Base-by-base conservation (phyloP, 2,329 filamentous ascomycete species). In the Colletotrichum sp. region DNA sequence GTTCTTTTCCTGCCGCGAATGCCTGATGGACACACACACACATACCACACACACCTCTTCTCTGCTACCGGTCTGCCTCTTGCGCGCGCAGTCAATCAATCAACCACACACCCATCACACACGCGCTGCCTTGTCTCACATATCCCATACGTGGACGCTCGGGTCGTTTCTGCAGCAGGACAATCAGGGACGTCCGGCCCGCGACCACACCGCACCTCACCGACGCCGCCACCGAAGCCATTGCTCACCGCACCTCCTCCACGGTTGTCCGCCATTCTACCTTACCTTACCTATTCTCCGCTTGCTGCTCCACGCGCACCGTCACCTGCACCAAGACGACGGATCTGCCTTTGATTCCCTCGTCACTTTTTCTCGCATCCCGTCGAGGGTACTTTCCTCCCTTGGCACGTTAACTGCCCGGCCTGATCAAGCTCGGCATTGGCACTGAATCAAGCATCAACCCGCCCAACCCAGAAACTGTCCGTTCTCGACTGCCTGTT, bases 271-370 rank as follows among this genome's bases (percentile, higher is more conserved):
- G 44, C 36, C 28, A n/a, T 30, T 30, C 28, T 61, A 32, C 28
- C 61, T 57, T 30, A 64, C 34, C 34, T 39, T 25, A 48, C 39
- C 39, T 48, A 15, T 55, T 66, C 69, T 59, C 63, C 72, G 69
- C 72, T 71, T 75, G 69, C 27, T 75, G 68, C 72, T 75, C 72
- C 72, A 75, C 72, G 72, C 72, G 52, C 68, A 57, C 72, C 68
- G 61, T 61, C 15, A 71, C 68, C 36, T 60, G 57, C 52, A 66
- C 52, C 68, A 39, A 60, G 67, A 22, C 52, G 60, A 39, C 52
- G 72, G 32, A 71, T 66, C 48, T 39, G 60, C 60, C 34, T 74
- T 36, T 71, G 48, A 27, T 44, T 52, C 67, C 11, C 39, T 44
- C 59, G 25, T 32, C 22, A 36, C 13, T 32, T 28, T n/a, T 11